Percentiles rank a stretch among this genome's conserved stretches.
These are phyloP conservation scores for Lodderomyces orthopsilosis DNA, from an alignment of 1,139 yeast species.

Conservation along the genomic window DNA sequence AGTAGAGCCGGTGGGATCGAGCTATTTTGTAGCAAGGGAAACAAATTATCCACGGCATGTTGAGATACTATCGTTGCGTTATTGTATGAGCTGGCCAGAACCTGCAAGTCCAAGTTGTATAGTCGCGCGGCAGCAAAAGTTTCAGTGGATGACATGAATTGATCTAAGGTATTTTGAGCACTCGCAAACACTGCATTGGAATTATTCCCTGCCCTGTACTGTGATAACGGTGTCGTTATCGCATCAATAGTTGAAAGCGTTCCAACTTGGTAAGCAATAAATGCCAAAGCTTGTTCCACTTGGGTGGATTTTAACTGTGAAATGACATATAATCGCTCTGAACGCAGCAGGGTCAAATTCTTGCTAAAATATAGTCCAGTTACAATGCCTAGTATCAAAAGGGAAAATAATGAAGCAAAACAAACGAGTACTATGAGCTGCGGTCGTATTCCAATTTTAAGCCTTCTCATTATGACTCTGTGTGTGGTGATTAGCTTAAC, in stretches of 20 bases:
- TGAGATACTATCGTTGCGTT: constrained; percentile 28
- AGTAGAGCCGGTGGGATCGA: constrained; percentile 39
- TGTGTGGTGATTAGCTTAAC: not conserved
- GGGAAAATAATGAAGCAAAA: constrained; percentile 71
- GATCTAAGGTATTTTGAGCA: constrained; percentile 50
- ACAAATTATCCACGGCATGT: constrained; percentile 39
- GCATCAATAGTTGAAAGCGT: constrained; percentile 66
- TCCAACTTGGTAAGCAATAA: constrained; percentile 64
- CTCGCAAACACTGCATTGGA: constrained; percentile 39
- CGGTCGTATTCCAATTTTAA: constrained; percentile 55
- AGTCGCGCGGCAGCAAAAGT: constrained; percentile 64
- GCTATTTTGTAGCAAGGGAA: constrained; percentile 48
- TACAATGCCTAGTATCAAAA: constrained; percentile 71
- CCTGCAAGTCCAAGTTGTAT: constrained; percentile 53
- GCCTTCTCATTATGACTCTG: constrained; percentile 30
- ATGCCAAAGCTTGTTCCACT: constrained; percentile 62
- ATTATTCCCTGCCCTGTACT: constrained; percentile 68
- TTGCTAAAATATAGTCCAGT: constrained; percentile 76
- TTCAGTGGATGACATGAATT: constrained; percentile 61
- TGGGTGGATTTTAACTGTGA: constrained; percentile 82
- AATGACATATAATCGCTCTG: constrained; percentile 71
- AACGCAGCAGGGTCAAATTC: constrained; percentile 59
- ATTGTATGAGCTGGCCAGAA: constrained; percentile 35
- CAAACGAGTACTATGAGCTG: constrained; percentile 82
- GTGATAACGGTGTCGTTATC: constrained; percentile 57